Conservation (phyloP, 768 basidiomycete genomes). For the Agrocybe praecox region DNA sequence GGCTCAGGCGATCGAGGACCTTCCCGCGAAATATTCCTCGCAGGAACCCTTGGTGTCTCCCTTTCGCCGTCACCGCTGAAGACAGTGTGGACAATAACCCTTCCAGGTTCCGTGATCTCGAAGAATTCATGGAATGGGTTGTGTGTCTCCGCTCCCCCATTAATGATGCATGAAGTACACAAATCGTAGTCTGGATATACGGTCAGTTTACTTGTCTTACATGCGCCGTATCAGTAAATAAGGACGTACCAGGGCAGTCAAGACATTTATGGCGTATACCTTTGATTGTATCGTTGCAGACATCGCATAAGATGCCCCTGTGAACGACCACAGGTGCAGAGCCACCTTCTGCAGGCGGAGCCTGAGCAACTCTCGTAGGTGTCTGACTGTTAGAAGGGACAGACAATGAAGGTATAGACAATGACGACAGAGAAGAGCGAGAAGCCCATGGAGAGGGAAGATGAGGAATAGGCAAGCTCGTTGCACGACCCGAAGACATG, state of each 20-base stretch:
- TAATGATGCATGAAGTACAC: constrained; percentile 57
- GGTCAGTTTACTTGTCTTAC: too few relatives aligned
- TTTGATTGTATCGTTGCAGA: constrained; percentile 55
- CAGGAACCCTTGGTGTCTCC: constrained; percentile 10
- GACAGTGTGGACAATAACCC: constrained; percentile 66
- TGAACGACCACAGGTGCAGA: constrained; percentile 46
- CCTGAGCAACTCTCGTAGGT: not conserved
- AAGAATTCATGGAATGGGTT: constrained; percentile 73
- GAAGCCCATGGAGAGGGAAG: constrained; percentile 22
- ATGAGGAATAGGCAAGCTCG: constrained; percentile 18
- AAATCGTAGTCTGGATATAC: constrained; percentile 65
- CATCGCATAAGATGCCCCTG: constrained; percentile 64
- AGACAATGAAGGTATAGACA: not conserved
- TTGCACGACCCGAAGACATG: not conserved
- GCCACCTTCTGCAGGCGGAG: not conserved
- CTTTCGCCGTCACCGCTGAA: constrained; percentile 42
- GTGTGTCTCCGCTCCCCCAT: constrained; percentile 53
- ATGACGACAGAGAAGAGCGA: not conserved
- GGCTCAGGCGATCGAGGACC: constrained; percentile 17
- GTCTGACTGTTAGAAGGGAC: not conserved
- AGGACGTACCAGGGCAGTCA: constrained; percentile 64
- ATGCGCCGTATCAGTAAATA: not conserved
- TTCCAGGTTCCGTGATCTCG: constrained; percentile 65
- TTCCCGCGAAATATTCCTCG: constrained; percentile 4
- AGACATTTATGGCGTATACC: constrained; percentile 82